Evolutionary conservation across 2,329 filamentous ascomycete genomes (phyloP).

Genomic region (Colletotrichum camelliae): DNA sequence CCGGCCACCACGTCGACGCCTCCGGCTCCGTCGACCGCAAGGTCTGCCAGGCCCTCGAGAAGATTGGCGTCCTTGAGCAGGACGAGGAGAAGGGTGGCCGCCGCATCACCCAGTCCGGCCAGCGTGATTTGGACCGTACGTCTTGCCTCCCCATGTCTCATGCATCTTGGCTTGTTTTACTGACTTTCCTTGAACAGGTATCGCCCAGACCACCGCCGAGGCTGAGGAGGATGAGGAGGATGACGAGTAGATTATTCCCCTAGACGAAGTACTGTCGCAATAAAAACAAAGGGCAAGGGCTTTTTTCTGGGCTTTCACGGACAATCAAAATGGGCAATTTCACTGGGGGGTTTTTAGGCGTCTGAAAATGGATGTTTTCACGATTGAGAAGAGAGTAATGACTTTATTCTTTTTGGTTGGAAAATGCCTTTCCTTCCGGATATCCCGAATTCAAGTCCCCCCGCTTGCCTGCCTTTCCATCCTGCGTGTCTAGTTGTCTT

Average conservation of each 20-base stretch:
- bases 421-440: neutral
- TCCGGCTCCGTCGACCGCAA: conserved; percentile 97
- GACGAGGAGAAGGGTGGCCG: conserved; percentile 99
- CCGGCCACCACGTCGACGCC: conserved; percentile 94
- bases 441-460: neutral
- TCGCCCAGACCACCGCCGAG: conserved; percentile 81
- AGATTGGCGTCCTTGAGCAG: conserved; percentile 97
- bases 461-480: neutral
- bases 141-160: conserved; percentile 6
- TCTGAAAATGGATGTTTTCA: conserved; percentile 10
- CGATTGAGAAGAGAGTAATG: neutral
- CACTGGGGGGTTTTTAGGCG: conserved; percentile 6
- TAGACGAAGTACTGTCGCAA: neutral
- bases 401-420: neutral
- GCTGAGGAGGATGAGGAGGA: conserved; percentile 72
- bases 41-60: conserved; percentile 96
- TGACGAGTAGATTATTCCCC: conserved; percentile 61
- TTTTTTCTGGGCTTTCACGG: neutral
- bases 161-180: neutral
- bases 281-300: neutral
- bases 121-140: conserved; percentile 95
- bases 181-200: conserved; percentile 48
- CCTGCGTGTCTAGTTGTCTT: neutral
- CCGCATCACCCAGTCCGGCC: conserved; percentile 96
- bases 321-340: neutral